Base-by-base conservation (phyloP, 495 filamentous ascomycete genomes). In the Aspergillus coremiiformis region DNA sequence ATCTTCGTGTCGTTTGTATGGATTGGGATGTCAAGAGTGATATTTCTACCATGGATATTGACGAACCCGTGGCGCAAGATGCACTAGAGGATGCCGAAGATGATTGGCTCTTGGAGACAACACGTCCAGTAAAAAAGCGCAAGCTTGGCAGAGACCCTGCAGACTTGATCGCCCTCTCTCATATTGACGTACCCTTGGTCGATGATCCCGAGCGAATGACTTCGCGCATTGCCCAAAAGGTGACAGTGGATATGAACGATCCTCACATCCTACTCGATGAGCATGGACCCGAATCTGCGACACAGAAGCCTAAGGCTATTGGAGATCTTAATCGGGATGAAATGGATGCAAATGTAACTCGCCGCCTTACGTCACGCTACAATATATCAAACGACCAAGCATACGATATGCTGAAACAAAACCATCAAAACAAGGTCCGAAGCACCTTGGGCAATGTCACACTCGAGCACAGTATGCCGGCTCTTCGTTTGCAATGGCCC, bases 321-420 rank as follows among this genome's bases (percentile, higher is more conserved):
- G 63, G 63, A 15, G 59, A 58, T 43, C 58, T 66, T 33, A 60
- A 61, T 14, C 56, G 69, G 29, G 66, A 73, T n/a, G 64, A 73
- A 29, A 57, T 75, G 42, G 71, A 76, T 47, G 49, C 52, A 7
- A 71, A 66, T 44, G 45, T 69, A 24, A 66, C 73, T 35, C 66
- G 68, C 35, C 66, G 69, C 44, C 68, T 94, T n/a, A 80, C 76
- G 22, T 78, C 84, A 54, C 80, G 90, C 20, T 97, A 95, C 77
- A 96, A 97, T 66, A 86, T 95, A 44, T 95, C 92, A 23, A 96
- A 95, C 52, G 93, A 99, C 60, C 84, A 89, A 41, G 91, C 90
- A 1, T 99, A 99, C 63, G 89, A 96, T 58, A 83, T 87, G 47
- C 78, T 99, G 39, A 97, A 99, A 68, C 89, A 94, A 64, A 99